Conservation (phyloP, 2,329 filamentous ascomycete genomes). For the Colletotrichum lentis region DNA sequence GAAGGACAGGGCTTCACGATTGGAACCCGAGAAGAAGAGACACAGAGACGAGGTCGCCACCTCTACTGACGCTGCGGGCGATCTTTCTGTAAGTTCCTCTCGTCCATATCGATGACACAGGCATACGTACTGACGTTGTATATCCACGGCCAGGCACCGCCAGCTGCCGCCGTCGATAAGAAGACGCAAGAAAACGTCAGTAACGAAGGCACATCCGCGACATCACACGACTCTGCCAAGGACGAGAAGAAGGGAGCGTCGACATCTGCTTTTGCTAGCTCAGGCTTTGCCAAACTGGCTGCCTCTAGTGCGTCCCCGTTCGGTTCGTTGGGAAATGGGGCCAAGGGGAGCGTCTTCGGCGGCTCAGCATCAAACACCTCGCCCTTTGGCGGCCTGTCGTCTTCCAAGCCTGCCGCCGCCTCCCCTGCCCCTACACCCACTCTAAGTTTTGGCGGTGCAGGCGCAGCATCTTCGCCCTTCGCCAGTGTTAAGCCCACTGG, state of each 20-base stretch:
- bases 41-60: slow-evolving; percentile 61
- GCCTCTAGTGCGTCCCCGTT: slow-evolving; percentile 70
- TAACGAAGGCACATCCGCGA: slow-evolving; percentile 42
- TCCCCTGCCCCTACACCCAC: slow-evolving; percentile 51
- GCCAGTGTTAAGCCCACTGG: slow-evolving; percentile 51
- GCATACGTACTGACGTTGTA: slow-evolving; percentile 12
- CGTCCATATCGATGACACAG: background rate
- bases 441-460: slow-evolving; percentile 57
- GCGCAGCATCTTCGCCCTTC: slow-evolving; percentile 56
- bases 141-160: slow-evolving; percentile 10
- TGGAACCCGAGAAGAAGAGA: slow-evolving; percentile 72
- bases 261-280: slow-evolving; percentile 70
- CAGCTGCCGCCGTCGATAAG: slow-evolving; percentile 12
- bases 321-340: slow-evolving; percentile 59
- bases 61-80: slow-evolving; percentile 3
- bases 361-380: slow-evolving; percentile 39
- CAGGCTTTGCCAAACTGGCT: slow-evolving; percentile 73
- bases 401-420: slow-evolving; percentile 43
- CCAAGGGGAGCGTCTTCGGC: slow-evolving; percentile 60
- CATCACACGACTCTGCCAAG: slow-evolving; percentile 19
- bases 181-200: slow-evolving; percentile 32
- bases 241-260: slow-evolving; percentile 54
- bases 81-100: slow-evolving; percentile 16
- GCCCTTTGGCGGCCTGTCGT: slow-evolving; percentile 46
- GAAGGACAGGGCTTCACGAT: slow-evolving; percentile 56